Base-by-base conservation (phyloP, 23 red algal species). In the Gracilaria caudata region DNA sequence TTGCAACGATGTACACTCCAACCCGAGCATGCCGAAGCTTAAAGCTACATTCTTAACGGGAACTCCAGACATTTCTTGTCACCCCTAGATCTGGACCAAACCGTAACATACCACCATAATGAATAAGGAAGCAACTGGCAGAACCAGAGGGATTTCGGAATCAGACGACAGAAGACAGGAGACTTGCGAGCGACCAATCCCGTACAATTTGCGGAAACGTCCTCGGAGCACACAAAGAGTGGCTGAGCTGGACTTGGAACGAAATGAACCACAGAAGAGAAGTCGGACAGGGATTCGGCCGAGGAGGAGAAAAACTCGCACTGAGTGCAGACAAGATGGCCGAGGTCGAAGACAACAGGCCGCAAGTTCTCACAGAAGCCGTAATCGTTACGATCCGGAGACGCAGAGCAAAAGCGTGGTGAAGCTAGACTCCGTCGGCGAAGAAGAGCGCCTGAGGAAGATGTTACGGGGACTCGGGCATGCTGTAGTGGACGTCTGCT, bases 181-280 rank as follows among this genome's bases (percentile, higher is more conserved):
- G 61, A 17, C 4, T 66, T 30, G 12, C 16, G 39, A 25, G 13
- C 37, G 40, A 49, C 40, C 5, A 25, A 38, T 75, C 33, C 70
- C 70, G 43, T 75, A 75, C 40, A 75, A 75, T 47, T 75, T 75
- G 38, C 39, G 70, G 40, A 75, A 47, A 75, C 70, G 70, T 28
- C 37, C 70, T 10, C 70, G 70, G 5, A 75, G 14, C 9, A 47
- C 61, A 30, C 3, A 36, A 7, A 66, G 32, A 14, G 61, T 3
- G 13, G 61, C 4, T 29, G 61, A 66, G 1, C 11, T 14, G 29
- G 30, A 66, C 14, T 9, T 30, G 3, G 61, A 37, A 30, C 32
- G 30, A 16, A 66, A 66, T 36, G 29, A 17, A 1, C 26, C 11
- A 12, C 1, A 33, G 30, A 66, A 36, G 29, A 33, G 12, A 14